Percentiles rank a stretch among this genome's conserved stretches.
These are phyloP conservation scores for Orbilia quercus DNA, from an alignment of 2,329 filamentous ascomycete species.

Conservation along the genomic window DNA sequence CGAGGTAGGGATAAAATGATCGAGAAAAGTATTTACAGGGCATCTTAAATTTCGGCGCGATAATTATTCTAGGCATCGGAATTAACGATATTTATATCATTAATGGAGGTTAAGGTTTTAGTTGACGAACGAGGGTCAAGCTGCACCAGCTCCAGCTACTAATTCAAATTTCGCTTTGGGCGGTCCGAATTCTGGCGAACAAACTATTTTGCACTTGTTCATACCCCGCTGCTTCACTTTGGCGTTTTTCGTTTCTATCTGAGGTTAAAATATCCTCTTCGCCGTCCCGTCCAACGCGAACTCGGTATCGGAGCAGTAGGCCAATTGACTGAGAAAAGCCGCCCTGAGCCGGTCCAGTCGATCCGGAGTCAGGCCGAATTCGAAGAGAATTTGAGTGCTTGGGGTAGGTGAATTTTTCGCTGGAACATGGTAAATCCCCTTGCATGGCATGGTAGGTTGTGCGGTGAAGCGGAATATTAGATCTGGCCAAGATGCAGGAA, in stretches of 20 bases:
- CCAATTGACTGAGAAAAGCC: slow-evolving; percentile 16
- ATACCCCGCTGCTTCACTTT: background rate
- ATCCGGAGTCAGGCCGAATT: slow-evolving; percentile 27
- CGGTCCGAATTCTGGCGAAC: background rate
- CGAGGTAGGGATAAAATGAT: slow-evolving; percentile 36
- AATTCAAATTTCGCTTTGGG: background rate
- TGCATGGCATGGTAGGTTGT: slow-evolving; percentile 33
- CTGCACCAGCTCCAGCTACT: background rate
- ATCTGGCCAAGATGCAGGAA: background rate
- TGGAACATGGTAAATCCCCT: slow-evolving; percentile 36
- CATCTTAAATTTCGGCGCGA: slow-evolving; percentile 1
- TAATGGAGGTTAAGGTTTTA: too few relatives aligned
- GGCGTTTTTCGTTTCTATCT: background rate
- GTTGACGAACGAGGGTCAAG: too few relatives aligned
- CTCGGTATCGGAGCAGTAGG: slow-evolving; percentile 8
- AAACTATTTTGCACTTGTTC: background rate
- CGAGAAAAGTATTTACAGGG: slow-evolving; percentile 36
- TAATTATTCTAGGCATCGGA: too few relatives aligned
- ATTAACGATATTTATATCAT: too few relatives aligned
- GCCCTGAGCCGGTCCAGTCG: slow-evolving; percentile 20
- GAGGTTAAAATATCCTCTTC: background rate
- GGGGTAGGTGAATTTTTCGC: slow-evolving; percentile 15
- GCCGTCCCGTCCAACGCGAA: slow-evolving; percentile 1
- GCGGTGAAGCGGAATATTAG: too few relatives aligned
- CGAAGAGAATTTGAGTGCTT: slow-evolving; percentile 26